Evolutionary conservation across 179 eudicot genomes (phyloP), one percentile per base, ranked within the genome.

Genomic region (Amaranthus tricolor): DNA sequence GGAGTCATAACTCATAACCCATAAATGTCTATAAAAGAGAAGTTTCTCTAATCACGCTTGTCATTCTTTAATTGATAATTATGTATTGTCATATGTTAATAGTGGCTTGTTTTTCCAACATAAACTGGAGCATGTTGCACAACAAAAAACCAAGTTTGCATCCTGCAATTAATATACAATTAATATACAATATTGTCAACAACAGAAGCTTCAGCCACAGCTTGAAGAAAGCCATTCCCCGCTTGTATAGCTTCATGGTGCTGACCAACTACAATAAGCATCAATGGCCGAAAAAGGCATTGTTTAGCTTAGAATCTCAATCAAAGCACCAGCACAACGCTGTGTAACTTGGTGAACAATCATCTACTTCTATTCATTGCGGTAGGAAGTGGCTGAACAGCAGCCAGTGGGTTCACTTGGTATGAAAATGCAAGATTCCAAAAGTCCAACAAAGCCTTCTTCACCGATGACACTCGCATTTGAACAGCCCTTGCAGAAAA

Each of bases 371-470:
- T 80, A 71, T 62, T 88, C 9, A 78, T 75, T 52, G 92, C 79
- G 68, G 86, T 9, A 48, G 96, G 89, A 70, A 90, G 85, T 0
- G 96, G 72, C 78, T 94, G 93, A 54, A 91, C 91, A 52, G 97
- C 99, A 75, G 99, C 99, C 55, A 95, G 77, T 76, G 99, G 99
- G 79, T 95, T 93, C 82, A 95, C 97, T 83, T 95, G 99, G 85
- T 95, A 90, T 21, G 99, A 93, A 81, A 95, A 93, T 49, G 93
- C 97, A 79, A 95, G 93, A 72, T 85, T 89, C 99, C 99, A 95
- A 73, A 95, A 69, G 80, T 95, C 99, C 66, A 79, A 65, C 62
- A 89, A 48, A 65, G 83, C 88, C 81, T 89, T 89, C 85, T 84
- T 95, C 79, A 88, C 14, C 11, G 86, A 83, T 53, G 74, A 12